Evolutionary conservation across 345 rosid species (phyloP), one percentile per base, ranked within the genome.

Genomic region (Linum trigynum): DNA sequence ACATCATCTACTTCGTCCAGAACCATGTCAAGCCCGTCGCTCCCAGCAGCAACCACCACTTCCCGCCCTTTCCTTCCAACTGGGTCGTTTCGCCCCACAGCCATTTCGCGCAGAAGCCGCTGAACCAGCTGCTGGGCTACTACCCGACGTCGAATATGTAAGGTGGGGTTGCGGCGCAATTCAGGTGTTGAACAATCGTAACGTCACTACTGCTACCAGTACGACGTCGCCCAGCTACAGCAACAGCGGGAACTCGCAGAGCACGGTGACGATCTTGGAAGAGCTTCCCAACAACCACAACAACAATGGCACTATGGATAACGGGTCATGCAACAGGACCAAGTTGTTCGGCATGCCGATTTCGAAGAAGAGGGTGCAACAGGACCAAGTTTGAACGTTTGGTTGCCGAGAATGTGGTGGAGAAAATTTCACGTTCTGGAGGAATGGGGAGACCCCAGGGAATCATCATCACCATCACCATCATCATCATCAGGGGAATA

Each of bases 1-100:
- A 92, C 75, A 88, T 92, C 64, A 90, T 86, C 75, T 86, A 84
- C 72, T 92, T 92, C 62, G 96, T 92, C 58, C 95, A 92, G 65
- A 89, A 92, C 72, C 98, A 89, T 73, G 91, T 87, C 50, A 87
- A 89, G 82, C 91, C 96, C 4, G 95, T 84, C 12, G 59, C 83
- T 57, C 96, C 95, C 0, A 35, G 36, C 3, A 23, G 17, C 38
- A 35, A 2, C 61, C 61, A n/a, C n/a, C n/a, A n/a, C n/a, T n/a
- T n/a, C n/a, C n/a, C n/a, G n/a, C n/a, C n/a, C n/a, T n/a, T n/a
- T n/a, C n/a, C n/a, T n/a, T n/a, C n/a, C n/a, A n/a, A n/a, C n/a
- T n/a, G n/a, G n/a, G n/a, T n/a, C n/a, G n/a, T n/a, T n/a, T n/a
- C n/a, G n/a, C n/a, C n/a, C n/a, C n/a, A n/a, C n/a, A n/a, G n/a